A percentile compares a stretch with the other conserved stretches of the same genome.
phyloP scores from a whole-genome alignment of 306 rosid genomes.

The Vigna angularis region DNA sequence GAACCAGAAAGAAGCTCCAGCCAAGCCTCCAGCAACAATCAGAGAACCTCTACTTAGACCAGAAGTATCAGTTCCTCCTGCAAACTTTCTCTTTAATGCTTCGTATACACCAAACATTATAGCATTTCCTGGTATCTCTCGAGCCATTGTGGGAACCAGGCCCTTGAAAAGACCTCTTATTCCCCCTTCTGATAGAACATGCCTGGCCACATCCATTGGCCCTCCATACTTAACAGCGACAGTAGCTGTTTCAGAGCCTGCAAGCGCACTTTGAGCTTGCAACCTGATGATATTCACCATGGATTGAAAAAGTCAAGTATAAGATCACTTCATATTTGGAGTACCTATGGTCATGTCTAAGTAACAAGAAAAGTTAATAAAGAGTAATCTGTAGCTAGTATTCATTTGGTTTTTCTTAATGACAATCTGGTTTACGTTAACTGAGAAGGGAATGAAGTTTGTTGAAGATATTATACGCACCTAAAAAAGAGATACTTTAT shows the following conservation, averaged over 20 bases:
- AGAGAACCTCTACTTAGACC: slow-evolving; percentile 82
- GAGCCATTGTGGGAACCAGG: slow-evolving; percentile 84
- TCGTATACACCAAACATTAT: slow-evolving; percentile 91
- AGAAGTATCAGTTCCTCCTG: slow-evolving; percentile 89
- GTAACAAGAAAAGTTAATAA: neutral
- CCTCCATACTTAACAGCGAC: slow-evolving; percentile 86
- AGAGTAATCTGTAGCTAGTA: neutral
- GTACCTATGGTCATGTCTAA: neutral
- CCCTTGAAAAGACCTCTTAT: slow-evolving; percentile 87
- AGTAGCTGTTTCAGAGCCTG: slow-evolving; percentile 58
- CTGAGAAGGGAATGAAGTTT: neutral
- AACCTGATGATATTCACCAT: slow-evolving; percentile 58
- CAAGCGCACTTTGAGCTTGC: slow-evolving; percentile 95
- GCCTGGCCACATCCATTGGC: slow-evolving; percentile 92
- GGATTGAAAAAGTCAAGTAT: slow-evolving; percentile 9
- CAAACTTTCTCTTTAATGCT: slow-evolving; percentile 71
- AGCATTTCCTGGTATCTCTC: slow-evolving; percentile 96
- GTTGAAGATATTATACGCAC: neutral
- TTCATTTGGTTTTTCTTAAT: slow-evolving; percentile 17
- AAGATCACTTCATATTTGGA: slow-evolving; percentile 8
- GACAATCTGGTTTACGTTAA: slow-evolving; percentile 20
- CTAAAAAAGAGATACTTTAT: neutral
- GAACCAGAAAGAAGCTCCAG: slow-evolving; percentile 84
- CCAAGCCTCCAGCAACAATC: slow-evolving; percentile 89
- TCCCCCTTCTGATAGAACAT: slow-evolving; percentile 90